Evolutionary conservation across 176 grass and related monocot genomes (phyloP).

Genomic region (barley (Hordeum vulgare)): DNA sequence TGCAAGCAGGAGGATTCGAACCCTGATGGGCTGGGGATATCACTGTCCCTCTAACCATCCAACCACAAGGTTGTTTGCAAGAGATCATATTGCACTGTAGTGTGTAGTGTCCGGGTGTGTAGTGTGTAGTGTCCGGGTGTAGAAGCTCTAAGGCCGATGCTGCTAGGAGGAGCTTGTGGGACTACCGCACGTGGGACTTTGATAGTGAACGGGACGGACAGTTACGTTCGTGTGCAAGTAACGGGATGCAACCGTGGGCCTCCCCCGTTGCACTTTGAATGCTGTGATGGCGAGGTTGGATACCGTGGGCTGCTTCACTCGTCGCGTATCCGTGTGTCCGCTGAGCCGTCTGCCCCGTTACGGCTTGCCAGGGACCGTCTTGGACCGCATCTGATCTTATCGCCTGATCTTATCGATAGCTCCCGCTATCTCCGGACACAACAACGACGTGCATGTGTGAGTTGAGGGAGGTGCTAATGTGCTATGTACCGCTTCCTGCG

Average conservation of each 20-base stretch:
- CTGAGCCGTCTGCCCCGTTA: not conserved
- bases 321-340: not conserved
- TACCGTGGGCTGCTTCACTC: not conserved
- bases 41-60: no score
- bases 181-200: constrained; percentile 27
- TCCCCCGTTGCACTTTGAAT: constrained; percentile 29
- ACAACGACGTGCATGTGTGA: not conserved
- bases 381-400: not conserved
- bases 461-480: not conserved
- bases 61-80: no score
- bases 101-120: no score
- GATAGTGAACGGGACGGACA: constrained; percentile 12
- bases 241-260: constrained; percentile 23
- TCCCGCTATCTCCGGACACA: not conserved
- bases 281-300: constrained; percentile 17
- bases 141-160: no score
- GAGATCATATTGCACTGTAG: no score
- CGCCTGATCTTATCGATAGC: not conserved
- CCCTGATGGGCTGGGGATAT: no score
- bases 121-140: no score
- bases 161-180: not conserved
- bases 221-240: not conserved
- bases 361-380: not conserved
- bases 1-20: no score
- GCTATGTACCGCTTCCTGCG: no score